Evolutionary conservation across 2,329 filamentous ascomycete species (phyloP), one percentile per base, ranked within the genome.

Genomic region (Pseudodiploospora longispora): DNA sequence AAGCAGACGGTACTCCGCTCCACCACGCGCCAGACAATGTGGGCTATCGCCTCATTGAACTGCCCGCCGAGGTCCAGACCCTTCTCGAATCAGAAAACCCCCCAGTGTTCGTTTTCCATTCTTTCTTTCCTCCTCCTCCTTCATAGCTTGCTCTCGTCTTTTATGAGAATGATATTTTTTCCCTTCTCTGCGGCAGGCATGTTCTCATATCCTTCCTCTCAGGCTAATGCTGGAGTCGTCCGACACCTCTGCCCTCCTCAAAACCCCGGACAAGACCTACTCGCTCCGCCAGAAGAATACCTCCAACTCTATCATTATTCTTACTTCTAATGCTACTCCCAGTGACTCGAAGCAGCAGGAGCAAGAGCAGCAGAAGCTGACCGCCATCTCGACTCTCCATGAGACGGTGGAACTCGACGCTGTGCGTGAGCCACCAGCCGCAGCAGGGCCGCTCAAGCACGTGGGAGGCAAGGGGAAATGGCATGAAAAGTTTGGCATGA

Each of bases 271-370:
- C 42, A 73, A 71, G 52, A 74, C 71, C 10, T 83, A 80, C 62
- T 69, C 70, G 5, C 68, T 83, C 38, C 76, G 75, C 30, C 80
- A 83, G 55, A 83, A 83, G 58, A 83, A 82, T 58, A 82, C 80
- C 0, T 83, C 80, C 38, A 83, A 83, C 56, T 74, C 75, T n/a
- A 67, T 83, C 38, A 74, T 82, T 53, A 59, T 83, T 3, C 64
- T 83, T 30, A 58, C 64, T 28, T 63, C 69, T 5, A 34, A 47
- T 38, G 12, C 47, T 9, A 38, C 53, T 4, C 40, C 40, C n/a
- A 27, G 38, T 4, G 32, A 28, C 3, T 48, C 46, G 28, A 43
- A 46, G 10, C 49, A 61, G 6, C 56, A 62, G 30, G 51, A 60
- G 28, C 43, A 46, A 10, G 48, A 61, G 6, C 56, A 62, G 30